These are phyloP conservation scores for Datura wrightii DNA, from an alignment of 257 asterid species.

Conservation along the genomic window DNA sequence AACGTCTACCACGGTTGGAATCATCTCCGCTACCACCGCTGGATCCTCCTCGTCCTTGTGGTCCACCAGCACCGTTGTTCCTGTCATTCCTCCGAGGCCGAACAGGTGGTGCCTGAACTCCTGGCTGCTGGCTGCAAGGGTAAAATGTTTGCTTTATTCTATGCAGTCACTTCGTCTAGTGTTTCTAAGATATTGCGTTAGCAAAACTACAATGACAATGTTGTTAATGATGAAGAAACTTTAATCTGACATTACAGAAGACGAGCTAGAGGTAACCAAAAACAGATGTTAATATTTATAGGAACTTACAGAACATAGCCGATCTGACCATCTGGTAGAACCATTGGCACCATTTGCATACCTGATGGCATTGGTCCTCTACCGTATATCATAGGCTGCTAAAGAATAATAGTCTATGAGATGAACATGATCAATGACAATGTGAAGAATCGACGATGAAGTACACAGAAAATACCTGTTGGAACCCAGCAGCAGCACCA, in stretches of 20 bases:
- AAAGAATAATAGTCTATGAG: slow-evolving; percentile 29
- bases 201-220: not conserved
- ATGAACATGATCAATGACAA: not conserved
- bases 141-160: not conserved
- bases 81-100: slow-evolving; percentile 84
- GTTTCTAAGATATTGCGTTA: not conserved
- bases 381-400: slow-evolving; percentile 94
- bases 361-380: slow-evolving; percentile 98
- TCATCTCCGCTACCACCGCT: slow-evolving; percentile 59
- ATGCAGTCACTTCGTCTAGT: not conserved
- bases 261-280: not conserved
- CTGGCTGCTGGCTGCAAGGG: slow-evolving; percentile 82
- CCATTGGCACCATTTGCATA: slow-evolving; percentile 99
- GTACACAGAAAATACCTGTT: slow-evolving; percentile 60
- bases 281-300: slow-evolving; percentile 4
- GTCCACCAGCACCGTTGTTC: slow-evolving; percentile 63
- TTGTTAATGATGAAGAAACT: not conserved
- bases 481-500: slow-evolving; percentile 77
- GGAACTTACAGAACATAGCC: slow-evolving; percentile 95
- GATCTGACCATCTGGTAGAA: slow-evolving; percentile 93
- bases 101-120: slow-evolving; percentile 77
- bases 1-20: slow-evolving; percentile 65
- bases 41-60: slow-evolving; percentile 63
- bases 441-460: slow-evolving; percentile 7
- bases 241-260: not conserved